phyloP scores from a whole-genome alignment of 2,329 filamentous ascomycete genomes.

The Stachybotrys echinatus region DNA sequence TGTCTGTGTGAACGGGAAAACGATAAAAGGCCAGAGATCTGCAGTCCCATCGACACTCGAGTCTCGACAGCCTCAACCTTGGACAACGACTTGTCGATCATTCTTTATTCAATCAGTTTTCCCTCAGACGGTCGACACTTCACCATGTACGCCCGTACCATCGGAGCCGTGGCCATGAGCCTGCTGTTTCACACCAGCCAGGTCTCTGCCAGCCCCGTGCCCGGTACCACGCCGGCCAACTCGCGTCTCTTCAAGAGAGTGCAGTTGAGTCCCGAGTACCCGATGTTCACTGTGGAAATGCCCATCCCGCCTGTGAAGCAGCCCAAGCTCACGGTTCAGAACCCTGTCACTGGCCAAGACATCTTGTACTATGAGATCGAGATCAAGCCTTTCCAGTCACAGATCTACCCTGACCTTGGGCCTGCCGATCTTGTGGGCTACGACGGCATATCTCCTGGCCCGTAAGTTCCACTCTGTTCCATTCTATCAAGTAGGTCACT shows the following conservation, averaged over 20 bases:
- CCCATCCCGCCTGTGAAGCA: conserved; percentile 1
- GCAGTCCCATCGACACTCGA: neutral
- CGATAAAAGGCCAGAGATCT: neutral
- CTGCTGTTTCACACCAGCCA: neutral
- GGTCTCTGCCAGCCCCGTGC: neutral
- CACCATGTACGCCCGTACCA: neutral
- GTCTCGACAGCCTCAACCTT: neutral
- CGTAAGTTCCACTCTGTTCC: conserved; percentile 10
- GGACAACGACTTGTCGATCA: neutral
- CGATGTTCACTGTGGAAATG: neutral
- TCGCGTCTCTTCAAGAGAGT: neutral
- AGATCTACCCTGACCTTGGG: conserved; percentile 29
- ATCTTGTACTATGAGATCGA: conserved; percentile 31
- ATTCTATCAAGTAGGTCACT: neutral
- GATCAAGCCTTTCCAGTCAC: conserved; percentile 24
- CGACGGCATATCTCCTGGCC: conserved; percentile 49
- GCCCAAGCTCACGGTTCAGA: conserved; percentile 16
- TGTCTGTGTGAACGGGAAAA: neutral
- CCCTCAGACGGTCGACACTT: neutral
- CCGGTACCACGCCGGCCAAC: neutral
- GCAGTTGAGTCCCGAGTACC: neutral
- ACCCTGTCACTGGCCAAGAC: conserved; percentile 26
- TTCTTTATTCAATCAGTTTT: neutral
- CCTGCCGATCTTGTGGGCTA: conserved; percentile 36
- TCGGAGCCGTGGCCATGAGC: neutral